Evolutionary conservation across 805 yeast species (phyloP), one percentile per base, ranked within the genome.

Genomic region (Kluyveromyces lactis): DNA sequence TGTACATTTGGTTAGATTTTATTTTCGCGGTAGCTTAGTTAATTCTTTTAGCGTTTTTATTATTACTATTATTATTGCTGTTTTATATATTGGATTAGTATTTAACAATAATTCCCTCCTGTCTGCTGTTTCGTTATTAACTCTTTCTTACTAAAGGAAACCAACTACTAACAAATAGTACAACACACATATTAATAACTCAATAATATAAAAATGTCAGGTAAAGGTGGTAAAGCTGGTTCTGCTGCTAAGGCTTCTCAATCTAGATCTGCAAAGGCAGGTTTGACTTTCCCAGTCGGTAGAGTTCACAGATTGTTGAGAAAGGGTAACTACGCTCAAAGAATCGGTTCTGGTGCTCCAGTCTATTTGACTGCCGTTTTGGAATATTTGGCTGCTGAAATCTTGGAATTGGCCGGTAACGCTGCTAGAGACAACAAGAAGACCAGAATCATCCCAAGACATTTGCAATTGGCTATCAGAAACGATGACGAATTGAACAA

Each of bases 281-380:
- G 95, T 67, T 78, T 87, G 62, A 84, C 90, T 57, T 87, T 87
- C 89, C 97, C 97, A 72, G 97, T 87, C 50, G 97, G 97, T 67
- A 87, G 96, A 78, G 89, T 87, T 55, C 95, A 87, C 76, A 80
- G 95, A 72, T 76, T 86, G 58, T 72, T 87, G 61, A 84, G 92
- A 77, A 86, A 82, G 72, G 95, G 95, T 64, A 84, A 86, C 80
- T 84, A 87, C 73, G 92, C 95, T 61, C 92, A 86, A 73, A 80
- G 97, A 73, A 81, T 87, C 60, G 95, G 97, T 77, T 86, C 95
- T 52, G 95, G 95, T 77, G 96, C 97, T 56, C 95, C 97, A 70
- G 86, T 87, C 50, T 87, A 86, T 73, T 75, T 87, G 62, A 87
- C 96, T 55, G 92, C 96, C 40, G 96, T 87, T 44, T 76, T 87